Evolutionary conservation across 83 land plant species (phyloP).

Genomic region (Diphasiastrum complanatum): DNA sequence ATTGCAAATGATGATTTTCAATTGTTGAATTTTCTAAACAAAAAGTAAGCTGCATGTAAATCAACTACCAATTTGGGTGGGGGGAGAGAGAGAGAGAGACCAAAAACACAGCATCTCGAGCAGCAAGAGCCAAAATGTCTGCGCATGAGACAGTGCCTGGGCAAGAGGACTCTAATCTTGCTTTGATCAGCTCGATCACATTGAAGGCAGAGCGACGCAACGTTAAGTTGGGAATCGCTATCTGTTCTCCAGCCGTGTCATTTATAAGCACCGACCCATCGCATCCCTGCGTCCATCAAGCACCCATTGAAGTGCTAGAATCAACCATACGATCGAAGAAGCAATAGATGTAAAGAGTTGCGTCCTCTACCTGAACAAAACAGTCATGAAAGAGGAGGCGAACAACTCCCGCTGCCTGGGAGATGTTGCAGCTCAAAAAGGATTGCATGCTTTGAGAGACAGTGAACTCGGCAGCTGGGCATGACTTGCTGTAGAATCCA

Average conservation of each 20-base stretch:
- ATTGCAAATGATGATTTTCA: background rate
- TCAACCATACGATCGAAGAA: no score
- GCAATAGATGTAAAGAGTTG: no score
- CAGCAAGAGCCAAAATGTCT: conserved; percentile 1
- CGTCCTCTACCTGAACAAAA: no score
- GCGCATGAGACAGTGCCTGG: conserved; percentile 6
- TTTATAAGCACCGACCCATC: conserved; percentile 3
- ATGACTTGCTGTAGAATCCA: no score
- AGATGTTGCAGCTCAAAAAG: no score
- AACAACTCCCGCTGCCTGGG: no score
- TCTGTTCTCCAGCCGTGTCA: background rate
- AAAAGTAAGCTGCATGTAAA: no score
- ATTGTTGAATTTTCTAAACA: background rate
- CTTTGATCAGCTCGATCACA: background rate
- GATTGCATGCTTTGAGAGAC: no score
- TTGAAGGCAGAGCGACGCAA: background rate
- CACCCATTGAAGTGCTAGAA: background rate
- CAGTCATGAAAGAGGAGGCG: no score
- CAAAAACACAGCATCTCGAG: conserved; percentile 5
- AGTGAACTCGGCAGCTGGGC: no score
- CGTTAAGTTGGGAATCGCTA: background rate
- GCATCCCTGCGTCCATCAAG: background rate
- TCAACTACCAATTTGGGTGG: background rate
- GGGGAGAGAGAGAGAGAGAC: conserved; percentile 16
- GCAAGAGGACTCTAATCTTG: conserved; percentile 5